Conservation (phyloP, 2,329 filamentous ascomycete genomes). For the Colletotrichum tabaci region DNA sequence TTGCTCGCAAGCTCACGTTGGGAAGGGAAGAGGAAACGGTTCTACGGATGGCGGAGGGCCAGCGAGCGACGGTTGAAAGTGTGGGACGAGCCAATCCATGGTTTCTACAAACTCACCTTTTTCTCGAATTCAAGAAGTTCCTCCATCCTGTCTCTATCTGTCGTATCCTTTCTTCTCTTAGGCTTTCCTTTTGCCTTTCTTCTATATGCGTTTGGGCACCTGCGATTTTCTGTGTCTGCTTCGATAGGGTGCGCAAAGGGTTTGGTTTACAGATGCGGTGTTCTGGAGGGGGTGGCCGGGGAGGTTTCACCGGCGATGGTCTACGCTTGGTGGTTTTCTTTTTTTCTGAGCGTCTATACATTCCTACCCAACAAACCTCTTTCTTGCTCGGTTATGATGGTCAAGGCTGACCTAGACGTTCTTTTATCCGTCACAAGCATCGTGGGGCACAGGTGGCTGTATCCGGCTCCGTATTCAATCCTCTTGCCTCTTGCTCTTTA, state of each 20-base stretch:
- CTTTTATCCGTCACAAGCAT: not conserved
- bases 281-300: not conserved
- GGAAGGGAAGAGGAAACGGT: conserved; percentile 4
- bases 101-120: conserved; percentile 33
- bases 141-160: conserved; percentile 11
- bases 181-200: conserved; percentile 1
- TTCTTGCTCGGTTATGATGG: not conserved
- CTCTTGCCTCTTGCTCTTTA: not conserved
- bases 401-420: conserved; percentile 18
- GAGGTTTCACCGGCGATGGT: not conserved
- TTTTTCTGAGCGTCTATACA: conserved; percentile 16
- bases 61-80: conserved; percentile 22
- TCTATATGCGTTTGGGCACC: conserved; percentile 19
- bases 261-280: conserved; percentile 2
- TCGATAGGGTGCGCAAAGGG: not conserved
- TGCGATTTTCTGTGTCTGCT: not conserved
- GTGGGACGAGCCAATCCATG: conserved; percentile 3
- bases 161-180: conserved; percentile 1
- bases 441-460: not conserved
- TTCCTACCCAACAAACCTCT: not conserved
- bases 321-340: not conserved
- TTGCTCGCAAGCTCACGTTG: conserved; percentile 8
- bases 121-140: conserved; percentile 42
- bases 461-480: not conserved
- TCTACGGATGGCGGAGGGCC: not conserved